Conservation (phyloP, 495 filamentous ascomycete species). For the Podospora bellae-mahoneyi region DNA sequence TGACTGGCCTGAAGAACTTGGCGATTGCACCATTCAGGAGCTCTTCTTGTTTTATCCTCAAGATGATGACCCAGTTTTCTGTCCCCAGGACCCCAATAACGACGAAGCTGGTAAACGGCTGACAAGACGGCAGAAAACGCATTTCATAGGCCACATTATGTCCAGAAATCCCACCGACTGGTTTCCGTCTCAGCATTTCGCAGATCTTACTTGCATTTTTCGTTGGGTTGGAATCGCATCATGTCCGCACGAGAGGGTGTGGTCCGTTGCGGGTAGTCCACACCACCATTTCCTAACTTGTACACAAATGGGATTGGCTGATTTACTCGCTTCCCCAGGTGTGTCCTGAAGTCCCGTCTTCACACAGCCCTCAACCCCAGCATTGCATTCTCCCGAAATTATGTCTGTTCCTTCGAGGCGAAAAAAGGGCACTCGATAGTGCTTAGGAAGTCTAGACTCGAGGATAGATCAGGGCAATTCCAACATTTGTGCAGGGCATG, state of each 20-base stretch:
- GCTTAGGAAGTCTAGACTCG: neutral
- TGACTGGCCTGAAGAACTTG: conserved; percentile 3
- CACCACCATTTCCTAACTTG: neutral
- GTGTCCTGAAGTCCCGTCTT: neutral
- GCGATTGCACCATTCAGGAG: conserved; percentile 5
- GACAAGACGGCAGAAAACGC: neutral
- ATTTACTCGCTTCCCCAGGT: conserved; percentile 4
- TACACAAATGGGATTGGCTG: conserved; percentile 9
- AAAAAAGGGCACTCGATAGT: neutral
- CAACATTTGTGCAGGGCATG: neutral
- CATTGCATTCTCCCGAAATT: neutral
- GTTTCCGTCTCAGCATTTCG: conserved; percentile 10
- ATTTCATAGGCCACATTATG: neutral
- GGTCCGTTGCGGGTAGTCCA: conserved; percentile 20
- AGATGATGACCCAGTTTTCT: neutral
- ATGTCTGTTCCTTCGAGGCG: neutral
- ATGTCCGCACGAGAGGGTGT: conserved; percentile 14
- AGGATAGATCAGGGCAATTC: neutral
- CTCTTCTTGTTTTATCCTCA: neutral
- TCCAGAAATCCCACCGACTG: conserved; percentile 9
- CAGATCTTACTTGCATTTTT: conserved; percentile 13
- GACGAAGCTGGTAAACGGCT: neutral
- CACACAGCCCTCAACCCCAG: neutral
- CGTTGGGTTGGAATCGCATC: conserved; percentile 5
- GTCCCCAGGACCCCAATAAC: neutral